Evolutionary conservation across 768 basidiomycete species (phyloP), one percentile per base, ranked within the genome.

Genomic region (Agaricus sinodeliciosus): DNA sequence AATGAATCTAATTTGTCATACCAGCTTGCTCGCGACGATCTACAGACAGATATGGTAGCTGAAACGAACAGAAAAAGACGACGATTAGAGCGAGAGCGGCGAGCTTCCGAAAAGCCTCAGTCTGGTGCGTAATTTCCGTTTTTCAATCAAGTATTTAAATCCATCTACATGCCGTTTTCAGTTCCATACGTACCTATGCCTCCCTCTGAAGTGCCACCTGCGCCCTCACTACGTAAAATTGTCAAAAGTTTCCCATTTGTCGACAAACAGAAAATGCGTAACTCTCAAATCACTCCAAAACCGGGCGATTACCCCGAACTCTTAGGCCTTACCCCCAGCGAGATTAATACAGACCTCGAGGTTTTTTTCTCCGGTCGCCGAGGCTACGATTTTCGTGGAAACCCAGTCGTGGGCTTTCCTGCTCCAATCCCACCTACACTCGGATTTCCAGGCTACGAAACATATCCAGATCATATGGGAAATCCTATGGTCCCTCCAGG

Each of bases 51-150:
- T 12, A 89, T 95, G 84, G 87, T 94, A 51, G 82, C 94, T 0
- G 90, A 94, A 60, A 85, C 88, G 5, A 94, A 90, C 65, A 75
- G 88, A 57, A 95, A 95, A 67, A 77, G 90, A 54, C 74, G 94
- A 42, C 77, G 81, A 44, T 67, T 98, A 34, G 94, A 97, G 65
- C 77, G 93, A 55, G 93, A 96, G 57, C 81, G 91, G 56, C 77
- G 93, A 58, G 78, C 79, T 0, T 63, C 84, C 11, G 94, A 94
- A 59, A 72, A 84, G n/a, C 85, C 88, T 9, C 82, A 79, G 43
- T 82, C 85, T 48, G 67, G 93, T 92, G 60, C 44, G 80, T 72
- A 35, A 49, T 31, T 35, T 53, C 27, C 55, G 7, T 31, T 18
- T 3, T 28, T 9, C 44, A 1, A n/a, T 41, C 35, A 31, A 19